Evolutionary conservation across 2,329 filamentous ascomycete species (phyloP).

Genomic region (Phyllosticta citrichinensis): DNA sequence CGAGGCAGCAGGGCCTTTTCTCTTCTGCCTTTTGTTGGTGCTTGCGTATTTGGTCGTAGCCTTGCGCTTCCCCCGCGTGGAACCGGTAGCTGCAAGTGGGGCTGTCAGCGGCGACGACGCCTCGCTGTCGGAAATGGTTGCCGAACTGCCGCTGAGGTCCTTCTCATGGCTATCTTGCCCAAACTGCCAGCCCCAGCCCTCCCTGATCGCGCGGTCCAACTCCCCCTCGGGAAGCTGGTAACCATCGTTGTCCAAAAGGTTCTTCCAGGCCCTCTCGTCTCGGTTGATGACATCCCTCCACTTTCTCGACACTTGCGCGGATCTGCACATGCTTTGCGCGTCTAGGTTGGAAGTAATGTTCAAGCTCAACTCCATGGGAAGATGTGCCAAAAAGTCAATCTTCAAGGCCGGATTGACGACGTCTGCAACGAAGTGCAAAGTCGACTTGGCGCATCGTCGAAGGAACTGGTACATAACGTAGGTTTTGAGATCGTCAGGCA

Average conservation of each 20-base stretch:
- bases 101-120: slow-evolving; percentile 13
- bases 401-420: slow-evolving; percentile 90
- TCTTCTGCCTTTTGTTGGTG: slow-evolving; percentile 44
- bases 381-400: slow-evolving; percentile 77
- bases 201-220: slow-evolving; percentile 70
- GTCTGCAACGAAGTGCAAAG: slow-evolving; percentile 78
- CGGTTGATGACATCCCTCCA: slow-evolving; percentile 88
- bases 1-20: slow-evolving; percentile 40
- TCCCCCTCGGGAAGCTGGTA: slow-evolving; percentile 72
- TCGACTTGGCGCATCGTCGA: slow-evolving; percentile 76
- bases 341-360: slow-evolving; percentile 84
- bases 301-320: slow-evolving; percentile 85
- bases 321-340: slow-evolving; percentile 73
- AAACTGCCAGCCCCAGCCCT: slow-evolving; percentile 98
- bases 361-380: slow-evolving; percentile 78
- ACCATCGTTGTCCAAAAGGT: slow-evolving; percentile 75
- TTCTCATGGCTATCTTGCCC: slow-evolving; percentile 66
- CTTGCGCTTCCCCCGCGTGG: slow-evolving; percentile 30
- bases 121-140: slow-evolving; percentile 33
- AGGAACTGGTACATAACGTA: slow-evolving; percentile 97
- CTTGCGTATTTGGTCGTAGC: slow-evolving; percentile 27
- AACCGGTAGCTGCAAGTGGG: slow-evolving; percentile 10
- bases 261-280: slow-evolving; percentile 94
- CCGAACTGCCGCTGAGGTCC: slow-evolving; percentile 56
- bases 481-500: slow-evolving; percentile 85